These are phyloP conservation scores for Lathyrus sativus DNA, from an alignment of 306 rosid species.

Conservation along the genomic window DNA sequence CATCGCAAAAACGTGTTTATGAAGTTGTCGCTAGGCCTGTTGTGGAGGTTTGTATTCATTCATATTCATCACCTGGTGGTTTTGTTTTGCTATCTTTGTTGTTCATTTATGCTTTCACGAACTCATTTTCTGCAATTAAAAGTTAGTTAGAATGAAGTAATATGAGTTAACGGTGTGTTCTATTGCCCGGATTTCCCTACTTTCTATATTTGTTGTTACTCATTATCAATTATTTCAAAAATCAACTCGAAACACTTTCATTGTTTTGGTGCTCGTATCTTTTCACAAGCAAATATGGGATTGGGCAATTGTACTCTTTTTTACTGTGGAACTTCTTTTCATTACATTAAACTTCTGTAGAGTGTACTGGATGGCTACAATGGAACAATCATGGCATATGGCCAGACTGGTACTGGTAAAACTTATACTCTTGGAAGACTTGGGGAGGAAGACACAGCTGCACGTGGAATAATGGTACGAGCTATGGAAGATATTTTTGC, in stretches of 20 bases:
- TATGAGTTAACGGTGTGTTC: background rate
- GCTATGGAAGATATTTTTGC: constrained; percentile 97
- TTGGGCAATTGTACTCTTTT: constrained; percentile 10
- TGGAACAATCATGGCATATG: constrained; percentile 98
- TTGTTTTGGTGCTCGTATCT: constrained; percentile 33
- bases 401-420: constrained; percentile 99
- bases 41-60: constrained; percentile 75
- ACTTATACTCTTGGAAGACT: constrained; percentile 95
- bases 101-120: constrained; percentile 18
- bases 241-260: constrained; percentile 5
- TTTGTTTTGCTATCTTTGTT: constrained; percentile 16
- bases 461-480: constrained; percentile 99
- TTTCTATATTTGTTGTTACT: constrained; percentile 10
- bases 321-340: constrained; percentile 39
- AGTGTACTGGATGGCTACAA: constrained; percentile 96
- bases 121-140: constrained; percentile 10
- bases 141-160: constrained; percentile 8
- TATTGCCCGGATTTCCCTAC: constrained; percentile 21
- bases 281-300: constrained; percentile 1
- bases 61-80: constrained; percentile 20
- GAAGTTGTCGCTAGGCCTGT: constrained; percentile 99
- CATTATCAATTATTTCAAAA: constrained; percentile 17
- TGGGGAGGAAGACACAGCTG: constrained; percentile 98
- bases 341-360: constrained; percentile 50
- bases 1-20: constrained; percentile 96